Conservation (phyloP, 2,329 filamentous ascomycete species). For the Pseudodiploospora longispora region DNA sequence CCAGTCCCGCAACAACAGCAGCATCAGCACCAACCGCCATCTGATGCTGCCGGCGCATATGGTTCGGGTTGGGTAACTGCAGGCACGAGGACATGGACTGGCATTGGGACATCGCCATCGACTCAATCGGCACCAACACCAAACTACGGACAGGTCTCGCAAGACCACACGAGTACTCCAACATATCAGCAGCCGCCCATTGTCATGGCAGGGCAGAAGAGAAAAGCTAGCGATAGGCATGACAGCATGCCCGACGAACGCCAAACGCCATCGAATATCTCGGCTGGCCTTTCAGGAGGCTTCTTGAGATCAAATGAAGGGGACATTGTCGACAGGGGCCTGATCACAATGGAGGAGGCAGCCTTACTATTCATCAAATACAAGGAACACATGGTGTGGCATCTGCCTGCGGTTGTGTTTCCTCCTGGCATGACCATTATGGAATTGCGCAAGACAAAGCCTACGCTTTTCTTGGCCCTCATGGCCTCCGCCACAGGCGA, state of each 20-base stretch:
- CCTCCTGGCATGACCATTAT: conserved; percentile 42
- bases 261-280: conserved; percentile 1
- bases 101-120: conserved; percentile 4
- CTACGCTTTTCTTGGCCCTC: conserved; percentile 62
- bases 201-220: conserved; percentile 9
- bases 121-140: conserved; percentile 6
- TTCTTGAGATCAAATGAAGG: conserved; percentile 20
- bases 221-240: conserved; percentile 5
- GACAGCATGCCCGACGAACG: conserved; percentile 2
- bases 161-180: conserved; percentile 1
- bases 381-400: conserved; percentile 49
- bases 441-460: conserved; percentile 50
- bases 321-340: conserved; percentile 51
- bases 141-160: not conserved
- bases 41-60: not conserved
- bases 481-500: conserved; percentile 58
- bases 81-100: conserved; percentile 3
- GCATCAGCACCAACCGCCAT: not conserved
- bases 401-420: conserved; percentile 57
- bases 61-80: conserved; percentile 2
- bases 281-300: conserved; percentile 5
- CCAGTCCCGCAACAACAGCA: not conserved
- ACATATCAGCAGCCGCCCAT: conserved; percentile 7
- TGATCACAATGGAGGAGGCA: conserved; percentile 49
- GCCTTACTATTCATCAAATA: conserved; percentile 50